A percentile compares a stretch with the other conserved stretches of the same genome.
phyloP scores from a whole-genome alignment of 179 eudicot genomes.

The Carnegiea gigantea region DNA sequence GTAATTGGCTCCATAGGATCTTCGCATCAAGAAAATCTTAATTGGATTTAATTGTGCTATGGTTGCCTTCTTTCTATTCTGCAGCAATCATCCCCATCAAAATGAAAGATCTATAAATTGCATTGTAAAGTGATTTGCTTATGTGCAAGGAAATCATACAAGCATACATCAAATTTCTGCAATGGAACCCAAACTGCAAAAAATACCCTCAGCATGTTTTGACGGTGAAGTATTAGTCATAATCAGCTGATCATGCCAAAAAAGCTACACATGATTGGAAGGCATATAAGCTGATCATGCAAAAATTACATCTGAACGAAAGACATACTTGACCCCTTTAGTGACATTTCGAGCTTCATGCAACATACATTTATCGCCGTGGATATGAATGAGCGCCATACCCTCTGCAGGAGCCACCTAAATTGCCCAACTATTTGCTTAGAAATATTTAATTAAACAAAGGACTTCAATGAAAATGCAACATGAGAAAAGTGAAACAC shows the following conservation, averaged over 20 bases:
- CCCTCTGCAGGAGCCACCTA: conserved; percentile 92
- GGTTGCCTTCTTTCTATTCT: neutral
- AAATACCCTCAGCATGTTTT: neutral
- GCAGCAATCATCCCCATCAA: neutral
- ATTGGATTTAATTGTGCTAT: too few species aligned
- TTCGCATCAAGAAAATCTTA: neutral
- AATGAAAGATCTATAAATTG: neutral
- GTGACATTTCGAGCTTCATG: conserved; percentile 89
- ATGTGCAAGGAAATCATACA: conserved; percentile 19
- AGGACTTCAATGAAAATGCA: neutral
- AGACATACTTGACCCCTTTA: conserved; percentile 80
- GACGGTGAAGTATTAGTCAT: neutral
- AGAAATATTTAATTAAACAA: neutral
- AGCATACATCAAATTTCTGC: conserved; percentile 5
- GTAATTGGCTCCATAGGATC: neutral
- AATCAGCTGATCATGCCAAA: conserved; percentile 48
- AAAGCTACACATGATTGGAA: conserved; percentile 89
- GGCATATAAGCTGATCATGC: conserved; percentile 59
- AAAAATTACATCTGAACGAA: conserved; percentile 89
- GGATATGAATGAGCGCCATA: conserved; percentile 92
- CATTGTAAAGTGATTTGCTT: neutral
- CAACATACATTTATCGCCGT: conserved; percentile 90
- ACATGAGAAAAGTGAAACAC: neutral
- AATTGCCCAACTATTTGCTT: conserved; percentile 16
- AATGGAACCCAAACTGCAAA: neutral